Conservation (phyloP, 305 asterid genomes). For the Fraxinus dipetala region DNA sequence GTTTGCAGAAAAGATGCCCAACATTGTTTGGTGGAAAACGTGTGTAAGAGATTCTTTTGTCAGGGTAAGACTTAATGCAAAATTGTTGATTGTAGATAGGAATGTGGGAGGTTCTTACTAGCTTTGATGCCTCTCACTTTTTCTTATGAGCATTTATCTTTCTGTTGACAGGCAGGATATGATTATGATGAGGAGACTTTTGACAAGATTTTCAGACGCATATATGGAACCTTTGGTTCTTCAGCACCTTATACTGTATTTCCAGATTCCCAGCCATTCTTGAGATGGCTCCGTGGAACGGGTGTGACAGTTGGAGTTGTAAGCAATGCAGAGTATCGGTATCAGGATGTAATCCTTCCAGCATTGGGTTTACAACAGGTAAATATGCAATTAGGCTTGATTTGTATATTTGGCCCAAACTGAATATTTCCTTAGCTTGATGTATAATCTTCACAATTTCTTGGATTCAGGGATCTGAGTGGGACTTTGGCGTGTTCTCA, state of each 20-base stretch:
- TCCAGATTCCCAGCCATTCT: conserved; percentile 80
- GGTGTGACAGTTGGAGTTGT: conserved; percentile 77
- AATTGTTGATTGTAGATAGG: neutral
- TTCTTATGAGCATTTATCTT: conserved; percentile 14
- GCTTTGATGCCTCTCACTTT: neutral
- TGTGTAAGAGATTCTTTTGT: conserved; percentile 87
- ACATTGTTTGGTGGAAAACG: conserved; percentile 91
- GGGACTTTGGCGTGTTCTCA: conserved; percentile 86
- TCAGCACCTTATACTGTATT: conserved; percentile 80
- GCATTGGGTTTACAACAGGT: conserved; percentile 87
- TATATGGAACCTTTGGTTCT: conserved; percentile 89
- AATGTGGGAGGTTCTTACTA: neutral
- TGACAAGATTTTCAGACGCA: conserved; percentile 79
- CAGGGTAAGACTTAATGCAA: conserved; percentile 45
- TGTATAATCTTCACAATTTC: neutral
- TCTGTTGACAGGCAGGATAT: conserved; percentile 79
- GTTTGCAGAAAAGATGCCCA: conserved; percentile 79
- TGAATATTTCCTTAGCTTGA: neutral
- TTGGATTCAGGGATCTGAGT: conserved; percentile 75
- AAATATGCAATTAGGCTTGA: neutral
- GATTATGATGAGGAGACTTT: conserved; percentile 90
- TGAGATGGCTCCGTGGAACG: conserved; percentile 68
- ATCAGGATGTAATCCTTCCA: conserved; percentile 88
- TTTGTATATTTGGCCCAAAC: neutral
- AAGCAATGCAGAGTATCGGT: conserved; percentile 92